Conservation (phyloP, 331 rosid species). For the Cydonia oblonga region DNA sequence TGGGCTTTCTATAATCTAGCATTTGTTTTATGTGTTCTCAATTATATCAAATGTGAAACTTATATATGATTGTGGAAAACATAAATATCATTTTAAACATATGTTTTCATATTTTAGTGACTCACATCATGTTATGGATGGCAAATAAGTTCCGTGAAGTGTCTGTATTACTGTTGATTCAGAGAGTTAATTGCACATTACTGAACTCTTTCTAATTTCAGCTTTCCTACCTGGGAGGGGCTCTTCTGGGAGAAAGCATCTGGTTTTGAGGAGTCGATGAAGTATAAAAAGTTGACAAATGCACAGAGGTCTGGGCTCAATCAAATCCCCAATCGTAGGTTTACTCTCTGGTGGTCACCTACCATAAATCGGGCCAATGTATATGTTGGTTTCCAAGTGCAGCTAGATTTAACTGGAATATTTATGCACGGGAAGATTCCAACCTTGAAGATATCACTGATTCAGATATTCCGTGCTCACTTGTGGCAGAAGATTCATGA, state of each 20-base stretch:
- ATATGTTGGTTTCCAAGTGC: constrained; percentile 99
- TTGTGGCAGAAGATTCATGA: constrained; percentile 99
- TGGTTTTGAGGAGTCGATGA: constrained; percentile 99
- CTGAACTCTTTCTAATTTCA: constrained; percentile 21
- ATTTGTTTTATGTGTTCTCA: neutral
- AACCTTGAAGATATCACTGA: constrained; percentile 88
- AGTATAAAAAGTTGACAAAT: constrained; percentile 94
- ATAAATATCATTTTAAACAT: neutral
- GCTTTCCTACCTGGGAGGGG: constrained; percentile 99
- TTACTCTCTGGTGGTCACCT: constrained; percentile 99
- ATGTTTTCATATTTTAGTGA: neutral
- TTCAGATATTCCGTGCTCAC: constrained; percentile 97
- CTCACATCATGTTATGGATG: neutral
- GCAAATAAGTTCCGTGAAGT: neutral
- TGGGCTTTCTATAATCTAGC: neutral
- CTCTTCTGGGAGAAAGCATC: constrained; percentile 99
- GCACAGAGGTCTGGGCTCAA: constrained; percentile 99
- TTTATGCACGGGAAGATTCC: constrained; percentile 99
- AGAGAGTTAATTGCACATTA: neutral
- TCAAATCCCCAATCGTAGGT: constrained; percentile 98
- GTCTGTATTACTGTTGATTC: neutral
- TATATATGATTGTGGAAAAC: neutral
- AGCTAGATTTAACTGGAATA: constrained; percentile 92
- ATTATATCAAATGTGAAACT: neutral
- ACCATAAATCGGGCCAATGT: constrained; percentile 99